Conservation (phyloP, 1,284 basidiomycete genomes). For the Neonothopanus nambi region DNA sequence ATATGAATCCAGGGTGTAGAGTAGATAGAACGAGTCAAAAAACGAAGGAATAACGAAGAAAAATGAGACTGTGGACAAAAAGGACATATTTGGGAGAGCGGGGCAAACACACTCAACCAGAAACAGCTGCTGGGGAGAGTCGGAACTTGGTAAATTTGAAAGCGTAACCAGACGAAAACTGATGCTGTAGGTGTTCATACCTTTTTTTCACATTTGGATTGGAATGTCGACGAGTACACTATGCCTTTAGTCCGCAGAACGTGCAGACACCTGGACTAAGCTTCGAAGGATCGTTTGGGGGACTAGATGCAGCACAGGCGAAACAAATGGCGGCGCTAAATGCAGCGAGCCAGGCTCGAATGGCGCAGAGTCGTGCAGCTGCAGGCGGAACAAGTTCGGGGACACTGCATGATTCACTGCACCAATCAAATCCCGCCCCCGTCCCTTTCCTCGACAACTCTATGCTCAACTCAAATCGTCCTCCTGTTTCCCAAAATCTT, state of each 20-base stretch:
- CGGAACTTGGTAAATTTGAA: too few species aligned
- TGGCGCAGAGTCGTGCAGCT: conserved; percentile 40
- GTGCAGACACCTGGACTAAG: conserved; percentile 30
- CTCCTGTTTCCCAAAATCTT: conserved; percentile 29
- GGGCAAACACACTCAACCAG: too few species aligned
- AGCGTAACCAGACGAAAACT: neutral
- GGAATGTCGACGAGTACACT: neutral
- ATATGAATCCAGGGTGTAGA: too few species aligned
- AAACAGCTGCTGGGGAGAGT: too few species aligned
- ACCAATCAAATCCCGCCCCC: conserved; percentile 38
- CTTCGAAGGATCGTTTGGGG: conserved; percentile 34
- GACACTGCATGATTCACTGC: conserved; percentile 51
- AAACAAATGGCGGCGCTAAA: conserved; percentile 78
- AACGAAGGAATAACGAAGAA: too few species aligned
- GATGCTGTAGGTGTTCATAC: conserved; percentile 13
- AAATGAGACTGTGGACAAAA: too few species aligned
- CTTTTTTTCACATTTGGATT: neutral
- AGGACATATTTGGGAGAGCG: too few species aligned
- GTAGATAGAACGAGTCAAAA: too few species aligned
- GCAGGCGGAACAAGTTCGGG: conserved; percentile 65
- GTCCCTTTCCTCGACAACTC: conserved; percentile 44
- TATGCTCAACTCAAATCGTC: conserved; percentile 37
- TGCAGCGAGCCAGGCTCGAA: conserved; percentile 61
- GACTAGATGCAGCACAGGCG: conserved; percentile 53
- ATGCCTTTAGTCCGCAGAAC: conserved; percentile 30